These are phyloP conservation scores for Suhomyces prunicola DNA, from an alignment of 805 yeast genomes.

Conservation along the genomic window DNA sequence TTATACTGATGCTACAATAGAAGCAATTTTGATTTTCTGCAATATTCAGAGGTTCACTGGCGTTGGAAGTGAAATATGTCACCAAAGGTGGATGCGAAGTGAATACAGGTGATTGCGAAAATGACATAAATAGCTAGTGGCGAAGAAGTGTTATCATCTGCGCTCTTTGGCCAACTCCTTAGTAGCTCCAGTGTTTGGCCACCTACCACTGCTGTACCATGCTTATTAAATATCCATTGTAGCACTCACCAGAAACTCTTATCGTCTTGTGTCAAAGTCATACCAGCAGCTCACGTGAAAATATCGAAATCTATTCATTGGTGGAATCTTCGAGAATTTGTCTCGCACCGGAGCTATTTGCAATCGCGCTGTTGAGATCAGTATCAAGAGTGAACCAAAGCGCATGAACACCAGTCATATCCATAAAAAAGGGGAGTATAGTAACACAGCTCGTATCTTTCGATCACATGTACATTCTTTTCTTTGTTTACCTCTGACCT, in stretches of 20 bases:
- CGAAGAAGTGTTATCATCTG: neutral
- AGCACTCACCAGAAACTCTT: neutral
- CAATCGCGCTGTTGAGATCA: neutral
- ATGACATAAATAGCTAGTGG: neutral
- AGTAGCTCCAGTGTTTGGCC: neutral
- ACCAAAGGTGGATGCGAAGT: too few species aligned
- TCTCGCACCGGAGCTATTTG: neutral
- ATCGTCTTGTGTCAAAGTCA: neutral
- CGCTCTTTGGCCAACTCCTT: neutral
- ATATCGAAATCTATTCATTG: neutral
- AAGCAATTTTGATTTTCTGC: neutral
- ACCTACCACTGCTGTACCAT: neutral
- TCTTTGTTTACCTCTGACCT: neutral
- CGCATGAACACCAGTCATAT: too few species aligned
- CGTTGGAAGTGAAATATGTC: neutral
- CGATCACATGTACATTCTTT: neutral
- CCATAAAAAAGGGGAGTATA: too few species aligned
- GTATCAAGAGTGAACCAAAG: neutral
- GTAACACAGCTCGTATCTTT: neutral
- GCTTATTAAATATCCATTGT: too few species aligned
- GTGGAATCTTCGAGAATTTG: slow-evolving; percentile 2
- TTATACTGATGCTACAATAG: neutral
- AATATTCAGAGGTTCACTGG: neutral
- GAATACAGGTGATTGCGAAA: too few species aligned
- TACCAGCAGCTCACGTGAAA: neutral